phyloP scores from a whole-genome alignment of 306 rosid species.

The Lathyrus tuberosus region DNA sequence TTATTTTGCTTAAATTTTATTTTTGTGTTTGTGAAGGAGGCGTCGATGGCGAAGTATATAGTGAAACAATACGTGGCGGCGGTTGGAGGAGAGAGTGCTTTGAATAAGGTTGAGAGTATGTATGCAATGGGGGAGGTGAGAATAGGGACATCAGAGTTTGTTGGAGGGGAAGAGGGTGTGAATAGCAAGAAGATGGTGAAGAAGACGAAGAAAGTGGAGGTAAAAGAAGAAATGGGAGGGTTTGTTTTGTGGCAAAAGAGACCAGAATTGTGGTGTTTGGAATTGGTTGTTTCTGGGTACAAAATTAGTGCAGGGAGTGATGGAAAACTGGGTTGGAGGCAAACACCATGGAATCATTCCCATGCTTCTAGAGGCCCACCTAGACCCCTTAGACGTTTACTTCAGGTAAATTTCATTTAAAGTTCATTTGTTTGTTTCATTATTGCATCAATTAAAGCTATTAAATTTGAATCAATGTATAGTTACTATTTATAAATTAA shows the following conservation, averaged over 20 bases:
- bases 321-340: slow-evolving; percentile 92
- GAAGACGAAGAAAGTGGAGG: slow-evolving; percentile 42
- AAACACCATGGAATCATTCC: slow-evolving; percentile 98
- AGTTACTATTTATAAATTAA: neutral
- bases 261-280: slow-evolving; percentile 93
- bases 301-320: slow-evolving; percentile 96
- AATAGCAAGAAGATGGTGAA: slow-evolving; percentile 47
- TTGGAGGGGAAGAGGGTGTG: slow-evolving; percentile 52
- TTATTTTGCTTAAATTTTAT: neutral
- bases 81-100: slow-evolving; percentile 77
- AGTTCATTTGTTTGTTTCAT: neutral
- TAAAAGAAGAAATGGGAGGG: slow-evolving; percentile 82
- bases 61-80: slow-evolving; percentile 92
- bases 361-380: slow-evolving; percentile 99
- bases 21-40: slow-evolving; percentile 54
- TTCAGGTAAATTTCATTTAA: slow-evolving; percentile 60
- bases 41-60: slow-evolving; percentile 84
- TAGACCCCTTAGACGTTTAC: slow-evolving; percentile 81
- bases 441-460: neutral
- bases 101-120: slow-evolving; percentile 75
- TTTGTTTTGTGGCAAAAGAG: slow-evolving; percentile 92
- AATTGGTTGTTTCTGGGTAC: slow-evolving; percentile 73
- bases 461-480: neutral
- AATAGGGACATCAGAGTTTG: slow-evolving; percentile 74
- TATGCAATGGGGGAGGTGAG: slow-evolving; percentile 95